Percentiles rank a stretch among this genome's conserved stretches.
Conservation (phyloP, 2,329 filamentous ascomycete species). For the Xylaria sp. region DNA sequence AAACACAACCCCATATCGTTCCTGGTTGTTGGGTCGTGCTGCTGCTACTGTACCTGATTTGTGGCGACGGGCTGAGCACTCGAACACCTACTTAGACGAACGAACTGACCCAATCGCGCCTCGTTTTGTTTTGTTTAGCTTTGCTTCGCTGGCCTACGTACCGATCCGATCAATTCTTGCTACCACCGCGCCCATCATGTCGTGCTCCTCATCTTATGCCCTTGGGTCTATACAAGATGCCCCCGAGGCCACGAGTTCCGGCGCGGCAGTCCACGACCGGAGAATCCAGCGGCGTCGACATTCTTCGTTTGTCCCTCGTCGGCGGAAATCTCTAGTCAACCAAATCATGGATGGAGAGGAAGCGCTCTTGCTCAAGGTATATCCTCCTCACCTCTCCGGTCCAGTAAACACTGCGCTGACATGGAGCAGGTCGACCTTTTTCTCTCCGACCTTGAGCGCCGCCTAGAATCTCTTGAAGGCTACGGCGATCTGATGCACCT, state of each 20-base stretch:
- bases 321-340: conserved; percentile 69
- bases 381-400: conserved; percentile 6
- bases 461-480: conserved; percentile 87
- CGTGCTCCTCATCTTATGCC: conserved; percentile 48
- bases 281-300: conserved; percentile 60
- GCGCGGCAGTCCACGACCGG: conserved; percentile 52
- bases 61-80: conserved; percentile 12
- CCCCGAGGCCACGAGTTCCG: conserved; percentile 54
- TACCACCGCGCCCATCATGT: conserved; percentile 44
- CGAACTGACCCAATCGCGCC: conserved; percentile 31
- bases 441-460: conserved; percentile 84
- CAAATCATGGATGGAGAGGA: conserved; percentile 73
- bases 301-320: conserved; percentile 65
- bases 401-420: conserved; percentile 14
- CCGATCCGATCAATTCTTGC: neutral
- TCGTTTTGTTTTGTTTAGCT: neutral
- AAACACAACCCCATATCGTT: conserved; percentile 9
- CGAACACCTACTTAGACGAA: neutral
- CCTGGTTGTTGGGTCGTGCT: conserved; percentile 23
- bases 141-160: neutral
- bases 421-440: conserved; percentile 75
- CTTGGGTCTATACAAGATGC: conserved; percentile 51
- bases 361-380: conserved; percentile 67
- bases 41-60: conserved; percentile 17
- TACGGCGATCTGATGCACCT: conserved; percentile 82